Percentiles rank a stretch among this genome's conserved stretches.
Conservation (phyloP, 1,139 yeast species). For the Suhomyces coccinellae region DNA sequence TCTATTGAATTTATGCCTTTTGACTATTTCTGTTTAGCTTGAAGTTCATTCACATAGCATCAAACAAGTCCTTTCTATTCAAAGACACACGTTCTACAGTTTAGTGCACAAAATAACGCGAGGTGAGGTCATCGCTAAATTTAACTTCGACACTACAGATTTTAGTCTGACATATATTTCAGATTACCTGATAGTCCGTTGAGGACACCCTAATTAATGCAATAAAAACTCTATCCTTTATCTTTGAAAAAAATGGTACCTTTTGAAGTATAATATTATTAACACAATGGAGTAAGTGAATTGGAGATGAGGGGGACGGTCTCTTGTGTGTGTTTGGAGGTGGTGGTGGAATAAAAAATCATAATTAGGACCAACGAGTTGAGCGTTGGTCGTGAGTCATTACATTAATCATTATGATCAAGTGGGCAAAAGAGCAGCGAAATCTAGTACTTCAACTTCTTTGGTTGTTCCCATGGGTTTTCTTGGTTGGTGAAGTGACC, state of each 20-base stretch:
- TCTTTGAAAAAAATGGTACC: conserved; percentile 9
- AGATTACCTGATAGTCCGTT: conserved; percentile 45
- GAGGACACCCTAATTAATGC: conserved; percentile 56
- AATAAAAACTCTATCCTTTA: conserved; percentile 45
- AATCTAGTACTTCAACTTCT: conserved; percentile 70
- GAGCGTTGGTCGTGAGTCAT: conserved; percentile 52
- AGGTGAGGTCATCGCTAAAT: too few relatives aligned
- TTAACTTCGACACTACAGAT: too few relatives aligned
- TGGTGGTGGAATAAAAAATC: conserved; percentile 12
- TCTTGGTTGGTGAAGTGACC: conserved; percentile 99
- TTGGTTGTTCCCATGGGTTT: conserved; percentile 98
- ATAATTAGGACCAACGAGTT: conserved; percentile 45
- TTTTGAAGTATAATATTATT: conserved; percentile 8
- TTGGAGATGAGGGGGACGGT: conserved; percentile 6
- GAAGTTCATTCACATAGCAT: too few relatives aligned
- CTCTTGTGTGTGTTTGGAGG: conserved; percentile 7
- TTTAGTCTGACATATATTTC: conserved; percentile 3
- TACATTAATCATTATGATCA: conserved; percentile 46
- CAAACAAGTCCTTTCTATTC: too few relatives aligned
- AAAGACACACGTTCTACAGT: too few relatives aligned
- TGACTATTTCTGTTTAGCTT: too few relatives aligned
- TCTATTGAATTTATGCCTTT: too few relatives aligned
- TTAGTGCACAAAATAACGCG: too few relatives aligned
- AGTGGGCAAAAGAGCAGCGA: conserved; percentile 11
- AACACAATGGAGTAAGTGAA: conserved; percentile 9